Evolutionary conservation across 176 grass and related monocot species (phyloP), one percentile per base, ranked within the genome.

Genomic region (Panicum miliaceum): DNA sequence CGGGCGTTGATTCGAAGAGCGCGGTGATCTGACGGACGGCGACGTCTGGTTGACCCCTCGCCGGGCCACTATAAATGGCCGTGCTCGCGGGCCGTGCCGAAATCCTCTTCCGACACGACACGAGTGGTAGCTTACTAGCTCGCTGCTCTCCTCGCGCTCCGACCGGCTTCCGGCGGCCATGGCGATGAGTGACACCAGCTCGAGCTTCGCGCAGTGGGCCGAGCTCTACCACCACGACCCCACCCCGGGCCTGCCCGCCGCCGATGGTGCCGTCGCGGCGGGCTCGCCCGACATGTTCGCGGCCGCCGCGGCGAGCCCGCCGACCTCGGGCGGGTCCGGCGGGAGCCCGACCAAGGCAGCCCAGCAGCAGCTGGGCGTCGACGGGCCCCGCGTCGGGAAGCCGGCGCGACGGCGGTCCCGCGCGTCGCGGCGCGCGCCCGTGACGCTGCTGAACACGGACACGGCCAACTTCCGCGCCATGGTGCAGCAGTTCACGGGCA

Each of bases 401-500:
- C 88, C 89, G 23, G 80, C 78, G 6, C 80, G 87, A 42, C 59
- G 92, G 13, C 79, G 94, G 36, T 86, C 94, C 1, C 45, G 94
- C 6, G 91, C 94, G 63, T 97, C 94, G 47, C 85, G 94, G 8
- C 79, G 94, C 42, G 89, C 96, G 18, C 96, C 96, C 2, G 91
- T 93, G 13, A 96, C 96, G 69, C 78, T 99, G 68, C 91, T 99
- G 73, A 99, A 96, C 89, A 99, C 96, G 15, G 93, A 99, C 89
- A 90, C 94, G 7, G 35, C 79, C 77, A 97, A 97, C 77, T 97
- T 97, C 70, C 94, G 94, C 11, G 89, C 89, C 48, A 94, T 97
- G 94, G 94, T 97, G 56, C 94, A 97, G 80, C 94, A 97, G 75
- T 97, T 97, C 87, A 97, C 94, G 3, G 91, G 91, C 62, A 93